phyloP scores from a whole-genome alignment of 2,329 filamentous ascomycete species.

The Cercospora sesami region DNA sequence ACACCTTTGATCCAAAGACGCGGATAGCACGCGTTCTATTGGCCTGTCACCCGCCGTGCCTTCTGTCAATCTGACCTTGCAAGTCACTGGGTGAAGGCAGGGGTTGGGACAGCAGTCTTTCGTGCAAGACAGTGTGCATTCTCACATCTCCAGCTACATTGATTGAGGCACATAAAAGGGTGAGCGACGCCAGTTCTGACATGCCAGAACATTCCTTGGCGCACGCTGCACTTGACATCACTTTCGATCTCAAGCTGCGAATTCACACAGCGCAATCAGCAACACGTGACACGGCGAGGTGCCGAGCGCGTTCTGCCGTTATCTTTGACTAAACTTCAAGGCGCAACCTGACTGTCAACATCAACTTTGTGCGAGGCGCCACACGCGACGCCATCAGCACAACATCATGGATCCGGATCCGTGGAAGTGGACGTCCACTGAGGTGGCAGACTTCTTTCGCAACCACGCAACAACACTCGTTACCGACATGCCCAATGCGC shows the following conservation, averaged over 20 bases:
- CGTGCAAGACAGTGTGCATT: not conserved
- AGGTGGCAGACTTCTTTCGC: conserved; percentile 67
- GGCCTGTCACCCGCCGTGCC: not conserved
- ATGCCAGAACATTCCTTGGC: not conserved
- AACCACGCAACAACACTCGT: conserved; percentile 37
- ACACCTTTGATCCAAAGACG: not conserved
- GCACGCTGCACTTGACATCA: not conserved
- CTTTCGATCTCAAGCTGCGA: not conserved
- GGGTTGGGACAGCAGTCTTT: not conserved
- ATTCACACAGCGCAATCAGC: conserved; percentile 1
- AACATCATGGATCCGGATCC: conserved; percentile 58
- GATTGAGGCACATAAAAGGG: not conserved
- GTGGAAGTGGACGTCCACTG: conserved; percentile 69
- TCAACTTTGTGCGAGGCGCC: conserved; percentile 6
- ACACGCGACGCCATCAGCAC: not conserved
- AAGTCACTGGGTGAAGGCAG: not conserved
- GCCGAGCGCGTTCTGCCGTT: not conserved
- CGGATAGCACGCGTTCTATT: not conserved
- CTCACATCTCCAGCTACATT: not conserved
- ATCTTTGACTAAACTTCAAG: conserved; percentile 6
- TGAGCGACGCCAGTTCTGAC: not conserved
- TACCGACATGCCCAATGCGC: conserved; percentile 36
- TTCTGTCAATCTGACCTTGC: not conserved
- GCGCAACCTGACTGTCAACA: conserved; percentile 7
- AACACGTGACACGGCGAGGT: not conserved